Evolutionary conservation across 75 land plant genomes (phyloP).

Genomic region (Picea sitchensis): DNA sequence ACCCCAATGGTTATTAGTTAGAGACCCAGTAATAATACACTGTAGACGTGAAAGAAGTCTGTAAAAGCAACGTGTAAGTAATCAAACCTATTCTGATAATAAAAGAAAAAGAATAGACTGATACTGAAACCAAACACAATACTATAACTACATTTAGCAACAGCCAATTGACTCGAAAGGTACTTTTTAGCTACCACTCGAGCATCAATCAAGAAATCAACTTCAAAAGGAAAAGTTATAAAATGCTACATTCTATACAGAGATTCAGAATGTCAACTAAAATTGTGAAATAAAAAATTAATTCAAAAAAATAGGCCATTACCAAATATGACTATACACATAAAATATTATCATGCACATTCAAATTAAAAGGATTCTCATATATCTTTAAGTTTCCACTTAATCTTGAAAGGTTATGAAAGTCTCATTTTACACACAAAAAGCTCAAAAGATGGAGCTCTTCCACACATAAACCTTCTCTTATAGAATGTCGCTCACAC

Average conservation of each 20-base stretch:
- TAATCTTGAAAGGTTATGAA: no score
- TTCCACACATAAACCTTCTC: neutral
- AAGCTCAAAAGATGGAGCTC: neutral
- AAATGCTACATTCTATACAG: neutral
- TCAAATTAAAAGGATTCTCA: no score
- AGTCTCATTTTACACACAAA: neutral
- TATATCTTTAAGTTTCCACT: no score
- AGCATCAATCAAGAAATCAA: neutral
- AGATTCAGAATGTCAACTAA: neutral
- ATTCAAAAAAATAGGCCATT: neutral
- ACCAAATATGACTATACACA: no score
- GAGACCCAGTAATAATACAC: neutral
- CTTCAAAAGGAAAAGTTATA: neutral
- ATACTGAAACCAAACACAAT: no score
- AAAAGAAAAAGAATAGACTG: neutral
- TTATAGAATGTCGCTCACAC: no score
- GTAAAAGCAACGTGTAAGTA: neutral
- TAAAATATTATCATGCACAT: no score
- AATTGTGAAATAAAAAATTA: neutral
- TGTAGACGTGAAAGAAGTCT: neutral
- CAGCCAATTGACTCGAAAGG: neutral
- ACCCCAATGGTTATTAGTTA: neutral
- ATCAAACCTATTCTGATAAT: neutral
- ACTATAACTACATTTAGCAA: neutral
- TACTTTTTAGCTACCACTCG: neutral